A percentile compares a stretch with the other conserved stretches of the same genome.
phyloP scores from a whole-genome alignment of 2,329 filamentous ascomycete genomes.

The Mycosphaerella sp. region DNA sequence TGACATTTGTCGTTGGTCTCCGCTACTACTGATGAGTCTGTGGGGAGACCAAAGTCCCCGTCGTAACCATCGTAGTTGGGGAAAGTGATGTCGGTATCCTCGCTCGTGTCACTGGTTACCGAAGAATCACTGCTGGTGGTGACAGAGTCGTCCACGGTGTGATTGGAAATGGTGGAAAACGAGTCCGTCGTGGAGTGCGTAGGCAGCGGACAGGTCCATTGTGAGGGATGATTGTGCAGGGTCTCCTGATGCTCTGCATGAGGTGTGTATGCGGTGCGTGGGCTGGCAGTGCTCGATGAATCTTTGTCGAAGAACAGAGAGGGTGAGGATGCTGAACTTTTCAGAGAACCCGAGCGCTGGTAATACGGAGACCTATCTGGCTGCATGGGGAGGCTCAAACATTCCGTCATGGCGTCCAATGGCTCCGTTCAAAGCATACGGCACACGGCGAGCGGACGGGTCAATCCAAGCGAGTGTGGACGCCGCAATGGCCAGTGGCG shows the following conservation, averaged over 20 bases:
- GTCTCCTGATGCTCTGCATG: slow-evolving; percentile 32
- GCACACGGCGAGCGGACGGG: neutral
- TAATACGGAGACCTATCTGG: slow-evolving; percentile 41
- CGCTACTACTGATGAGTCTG: neutral
- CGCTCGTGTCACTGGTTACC: slow-evolving; percentile 50
- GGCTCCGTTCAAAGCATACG: slow-evolving; percentile 11
- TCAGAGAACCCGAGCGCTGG: slow-evolving; percentile 36
- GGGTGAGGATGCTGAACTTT: slow-evolving; percentile 39
- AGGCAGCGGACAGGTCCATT: slow-evolving; percentile 21
- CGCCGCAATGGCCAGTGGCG: neutral
- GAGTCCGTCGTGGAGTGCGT: slow-evolving; percentile 27
- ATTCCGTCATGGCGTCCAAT: slow-evolving; percentile 37
- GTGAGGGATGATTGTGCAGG: slow-evolving; percentile 29
- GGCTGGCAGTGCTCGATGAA: slow-evolving; percentile 25
- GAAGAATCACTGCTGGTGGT: slow-evolving; percentile 51
- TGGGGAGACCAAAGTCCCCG: slow-evolving; percentile 18
- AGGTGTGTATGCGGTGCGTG: slow-evolving; percentile 32
- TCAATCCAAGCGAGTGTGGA: neutral
- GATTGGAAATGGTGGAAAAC: slow-evolving; percentile 43
- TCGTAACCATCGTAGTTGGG: slow-evolving; percentile 43
- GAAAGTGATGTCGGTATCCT: slow-evolving; percentile 44
- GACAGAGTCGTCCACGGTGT: slow-evolving; percentile 40
- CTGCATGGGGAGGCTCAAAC: slow-evolving; percentile 36
- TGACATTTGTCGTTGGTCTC: slow-evolving; percentile 15
- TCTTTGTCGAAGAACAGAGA: slow-evolving; percentile 38